Conservation (phyloP, 805 yeast species). For the Priceomyces castillae region DNA sequence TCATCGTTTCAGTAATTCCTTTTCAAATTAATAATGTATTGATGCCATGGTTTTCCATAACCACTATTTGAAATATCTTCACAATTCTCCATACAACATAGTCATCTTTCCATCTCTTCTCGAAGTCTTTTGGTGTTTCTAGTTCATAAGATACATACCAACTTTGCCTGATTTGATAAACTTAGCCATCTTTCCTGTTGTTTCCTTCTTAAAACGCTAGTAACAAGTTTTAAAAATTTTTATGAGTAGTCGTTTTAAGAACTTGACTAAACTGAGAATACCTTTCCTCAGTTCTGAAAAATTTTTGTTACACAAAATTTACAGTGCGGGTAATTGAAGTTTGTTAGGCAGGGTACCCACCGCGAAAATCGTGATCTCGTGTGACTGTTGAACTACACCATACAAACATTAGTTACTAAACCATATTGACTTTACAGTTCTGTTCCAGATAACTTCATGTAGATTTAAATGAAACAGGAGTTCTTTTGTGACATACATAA, state of each 20-base stretch:
- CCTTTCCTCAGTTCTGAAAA: slow-evolving; percentile 2
- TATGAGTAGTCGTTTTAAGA: neutral
- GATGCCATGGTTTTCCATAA: too few relatives aligned
- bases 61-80: too few relatives aligned
- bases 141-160: slow-evolving; percentile 60
- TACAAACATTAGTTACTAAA: too few relatives aligned
- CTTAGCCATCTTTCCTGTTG: slow-evolving; percentile 78
- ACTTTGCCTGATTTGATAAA: slow-evolving; percentile 99
- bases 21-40: too few relatives aligned
- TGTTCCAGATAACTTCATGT: too few relatives aligned
- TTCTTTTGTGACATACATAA: too few relatives aligned
- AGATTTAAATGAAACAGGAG: too few relatives aligned
- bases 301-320: slow-evolving; percentile 9
- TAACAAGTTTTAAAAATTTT: slow-evolving; percentile 5
- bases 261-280: slow-evolving; percentile 6
- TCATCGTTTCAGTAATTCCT: too few relatives aligned
- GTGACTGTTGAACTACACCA: slow-evolving; percentile 4
- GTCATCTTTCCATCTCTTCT: neutral
- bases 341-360: neutral
- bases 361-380: slow-evolving; percentile 2
- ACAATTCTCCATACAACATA: neutral
- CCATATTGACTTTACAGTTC: too few relatives aligned
- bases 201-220: slow-evolving; percentile 6
- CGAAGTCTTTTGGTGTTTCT: neutral
- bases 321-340: slow-evolving; percentile 8